Conservation (phyloP, 495 filamentous ascomycete species). For the Talaromyces thailandensis region DNA sequence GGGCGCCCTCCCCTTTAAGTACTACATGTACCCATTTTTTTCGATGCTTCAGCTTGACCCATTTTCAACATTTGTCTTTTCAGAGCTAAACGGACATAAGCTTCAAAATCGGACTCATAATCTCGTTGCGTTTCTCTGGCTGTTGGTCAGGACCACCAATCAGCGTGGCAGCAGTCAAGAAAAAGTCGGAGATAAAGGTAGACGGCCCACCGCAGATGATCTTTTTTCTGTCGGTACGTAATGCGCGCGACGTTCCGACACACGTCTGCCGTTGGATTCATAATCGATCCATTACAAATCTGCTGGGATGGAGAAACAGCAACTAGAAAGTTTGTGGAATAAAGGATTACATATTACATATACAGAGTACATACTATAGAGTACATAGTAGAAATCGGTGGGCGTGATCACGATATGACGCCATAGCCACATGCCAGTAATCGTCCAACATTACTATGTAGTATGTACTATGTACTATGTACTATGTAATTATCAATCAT, state of each 20-base stretch:
- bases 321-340: too few species aligned
- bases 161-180: not conserved
- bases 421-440: not conserved
- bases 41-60: not conserved
- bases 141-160: not conserved
- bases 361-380: too few species aligned
- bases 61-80: not conserved
- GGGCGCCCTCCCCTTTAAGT: not conserved
- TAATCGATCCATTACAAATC: not conserved
- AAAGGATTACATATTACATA: too few species aligned
- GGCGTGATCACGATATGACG: not conserved
- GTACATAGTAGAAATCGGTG: not conserved
- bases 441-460: too few species aligned
- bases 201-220: not conserved
- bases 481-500: too few species aligned
- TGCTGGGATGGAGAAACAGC: not conserved
- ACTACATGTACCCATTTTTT: not conserved
- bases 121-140: not conserved
- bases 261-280: not conserved
- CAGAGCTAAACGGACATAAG: not conserved
- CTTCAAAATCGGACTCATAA: not conserved
- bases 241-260: not conserved
- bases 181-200: not conserved
- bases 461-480: too few species aligned
- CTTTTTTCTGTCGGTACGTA: not conserved